Percentiles rank a stretch among this genome's conserved stretches.
Conservation (phyloP, 352 stramenopile species). For the Globisporangium ultimum region DNA sequence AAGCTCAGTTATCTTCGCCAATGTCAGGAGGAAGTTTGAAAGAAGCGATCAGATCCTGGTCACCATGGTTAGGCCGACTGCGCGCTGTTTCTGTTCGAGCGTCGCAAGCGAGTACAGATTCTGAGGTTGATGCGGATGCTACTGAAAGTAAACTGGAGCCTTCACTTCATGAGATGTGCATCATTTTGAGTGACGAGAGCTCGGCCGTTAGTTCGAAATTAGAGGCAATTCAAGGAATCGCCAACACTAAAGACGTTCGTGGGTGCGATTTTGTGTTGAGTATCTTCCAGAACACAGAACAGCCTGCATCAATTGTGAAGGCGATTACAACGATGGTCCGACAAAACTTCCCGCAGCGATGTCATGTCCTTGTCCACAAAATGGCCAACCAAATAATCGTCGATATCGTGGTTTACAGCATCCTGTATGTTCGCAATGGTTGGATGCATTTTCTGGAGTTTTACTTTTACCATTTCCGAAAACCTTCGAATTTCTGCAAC, state of each 20-base stretch:
- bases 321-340: conserved; percentile 54
- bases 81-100: conserved; percentile 28
- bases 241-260: conserved; percentile 26
- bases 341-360: conserved; percentile 44
- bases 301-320: conserved; percentile 34
- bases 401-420: conserved; percentile 68
- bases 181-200: conserved; percentile 48
- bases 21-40: conserved; percentile 48
- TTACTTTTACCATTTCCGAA: conserved; percentile 55
- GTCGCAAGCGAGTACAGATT: conserved; percentile 5
- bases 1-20: conserved; percentile 35
- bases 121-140: not conserved
- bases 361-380: conserved; percentile 33
- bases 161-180: conserved; percentile 50
- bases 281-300: conserved; percentile 42
- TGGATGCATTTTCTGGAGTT: conserved; percentile 83
- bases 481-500: conserved; percentile 39
- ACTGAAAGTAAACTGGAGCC: conserved; percentile 1
- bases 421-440: conserved; percentile 68
- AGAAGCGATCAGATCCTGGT: conserved; percentile 74
- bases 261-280: conserved; percentile 61
- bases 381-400: conserved; percentile 60
- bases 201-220: conserved; percentile 39
- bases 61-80: conserved; percentile 56
- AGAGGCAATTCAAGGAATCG: conserved; percentile 57